A percentile compares a stretch with the other conserved stretches of the same genome.
Conservation (phyloP, 106 monocot species). For the Acorus calamus region DNA sequence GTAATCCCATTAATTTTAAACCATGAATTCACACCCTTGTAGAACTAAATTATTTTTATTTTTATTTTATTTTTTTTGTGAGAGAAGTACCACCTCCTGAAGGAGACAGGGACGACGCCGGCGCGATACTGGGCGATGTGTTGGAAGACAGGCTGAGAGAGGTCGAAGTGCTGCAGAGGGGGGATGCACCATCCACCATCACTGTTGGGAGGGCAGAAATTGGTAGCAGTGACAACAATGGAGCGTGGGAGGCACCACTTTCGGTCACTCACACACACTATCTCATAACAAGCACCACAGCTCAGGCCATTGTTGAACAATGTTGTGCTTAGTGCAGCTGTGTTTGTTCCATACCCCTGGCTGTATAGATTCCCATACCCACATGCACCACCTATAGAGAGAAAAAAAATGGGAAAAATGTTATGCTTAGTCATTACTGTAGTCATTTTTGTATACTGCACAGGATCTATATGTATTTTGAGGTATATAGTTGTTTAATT, state of each 20-base stretch:
- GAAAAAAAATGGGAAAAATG: no score
- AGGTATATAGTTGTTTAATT: no score
- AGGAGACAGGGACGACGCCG: conserved; percentile 46
- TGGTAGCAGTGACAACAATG: no score
- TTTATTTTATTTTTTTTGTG: no score
- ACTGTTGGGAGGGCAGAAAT: no score
- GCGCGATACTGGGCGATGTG: conserved; percentile 38
- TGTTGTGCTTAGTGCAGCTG: conserved; percentile 47
- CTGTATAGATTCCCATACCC: conserved; percentile 53
- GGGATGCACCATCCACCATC: conserved; percentile 57
- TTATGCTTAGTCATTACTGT: no score
- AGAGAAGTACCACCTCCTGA: conserved; percentile 36
- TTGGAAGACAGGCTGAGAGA: conserved; percentile 43
- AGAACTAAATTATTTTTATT: no score
- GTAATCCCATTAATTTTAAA: no score
- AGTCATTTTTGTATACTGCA: no score
- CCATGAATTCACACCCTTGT: no score
- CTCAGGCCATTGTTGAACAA: conserved; percentile 44
- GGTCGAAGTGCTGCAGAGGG: conserved; percentile 40
- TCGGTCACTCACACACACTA: conserved; percentile 22
- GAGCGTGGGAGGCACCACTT: conserved; percentile 42
- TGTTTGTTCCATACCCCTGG: conserved; percentile 50
- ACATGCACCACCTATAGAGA: conserved; percentile 39
- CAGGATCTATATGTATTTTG: no score
- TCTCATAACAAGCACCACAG: conserved; percentile 50